Conservation (phyloP, 1,284 basidiomycete genomes). For the Stygiomarasmius scandens region DNA sequence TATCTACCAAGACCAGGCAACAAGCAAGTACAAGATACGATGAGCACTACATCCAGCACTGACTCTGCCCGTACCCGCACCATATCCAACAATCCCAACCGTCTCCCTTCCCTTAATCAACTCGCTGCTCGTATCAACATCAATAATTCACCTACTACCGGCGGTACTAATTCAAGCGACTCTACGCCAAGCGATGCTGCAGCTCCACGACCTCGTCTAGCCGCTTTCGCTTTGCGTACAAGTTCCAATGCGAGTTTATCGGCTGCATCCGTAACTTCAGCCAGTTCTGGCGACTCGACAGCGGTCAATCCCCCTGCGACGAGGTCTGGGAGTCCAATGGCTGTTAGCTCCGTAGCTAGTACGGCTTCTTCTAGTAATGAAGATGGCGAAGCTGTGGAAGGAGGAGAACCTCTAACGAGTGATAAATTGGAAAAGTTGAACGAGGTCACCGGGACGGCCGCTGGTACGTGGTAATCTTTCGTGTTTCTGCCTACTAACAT, state of each 20-base stretch:
- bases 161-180: slow-evolving; percentile 27
- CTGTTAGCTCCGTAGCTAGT: slow-evolving; percentile 31
- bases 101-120: slow-evolving; percentile 77
- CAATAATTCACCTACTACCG: slow-evolving; percentile 28
- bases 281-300: slow-evolving; percentile 56
- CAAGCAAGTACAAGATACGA: not conserved
- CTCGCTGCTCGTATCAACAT: slow-evolving; percentile 74
- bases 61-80: not conserved
- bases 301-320: slow-evolving; percentile 65
- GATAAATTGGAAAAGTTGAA: slow-evolving; percentile 65
- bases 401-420: slow-evolving; percentile 58
- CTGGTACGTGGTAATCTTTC: too few species aligned
- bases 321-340: slow-evolving; percentile 57
- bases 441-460: slow-evolving; percentile 41
- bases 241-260: slow-evolving; percentile 59
- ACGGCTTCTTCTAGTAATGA: not conserved
- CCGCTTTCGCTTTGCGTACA: slow-evolving; percentile 63
- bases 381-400: slow-evolving; percentile 5
- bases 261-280: slow-evolving; percentile 46
- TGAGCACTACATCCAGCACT: not conserved
- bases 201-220: slow-evolving; percentile 66
- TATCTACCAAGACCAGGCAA: not conserved
- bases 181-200: slow-evolving; percentile 8
- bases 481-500: not conserved
- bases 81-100: slow-evolving; percentile 19